These are phyloP conservation scores for Xylaria flabelliformis DNA, from an alignment of 495 filamentous ascomycete genomes.

Conservation along the genomic window DNA sequence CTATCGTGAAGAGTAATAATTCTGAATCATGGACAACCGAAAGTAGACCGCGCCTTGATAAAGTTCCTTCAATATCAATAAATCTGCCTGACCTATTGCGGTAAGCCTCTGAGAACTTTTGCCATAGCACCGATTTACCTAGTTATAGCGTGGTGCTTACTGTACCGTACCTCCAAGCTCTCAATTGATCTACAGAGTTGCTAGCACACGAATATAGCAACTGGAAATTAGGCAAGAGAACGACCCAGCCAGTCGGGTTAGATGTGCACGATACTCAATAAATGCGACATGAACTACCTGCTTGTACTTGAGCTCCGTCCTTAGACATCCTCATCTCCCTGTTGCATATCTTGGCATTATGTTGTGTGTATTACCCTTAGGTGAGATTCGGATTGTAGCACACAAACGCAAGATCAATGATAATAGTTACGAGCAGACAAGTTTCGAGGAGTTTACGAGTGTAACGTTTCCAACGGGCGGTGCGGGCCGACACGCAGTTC, in stretches of 20 bases:
- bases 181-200: not conserved
- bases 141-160: constrained; percentile 11
- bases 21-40: not conserved
- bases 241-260: constrained; percentile 17
- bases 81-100: not conserved
- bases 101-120: constrained; percentile 9
- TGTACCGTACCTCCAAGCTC: not conserved
- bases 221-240: not conserved
- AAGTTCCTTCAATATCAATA: not conserved
- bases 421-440: not conserved
- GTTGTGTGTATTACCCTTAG: not conserved
- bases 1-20: not conserved
- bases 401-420: not conserved
- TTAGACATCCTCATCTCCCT: not conserved
- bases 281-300: not conserved
- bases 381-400: not conserved
- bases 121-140: not conserved
- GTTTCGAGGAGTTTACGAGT: constrained; percentile 1
- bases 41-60: not conserved
- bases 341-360: not conserved
- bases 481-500: constrained; percentile 19
- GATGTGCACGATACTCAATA: not conserved
- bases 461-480: constrained; percentile 14
- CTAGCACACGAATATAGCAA: not conserved
- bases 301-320: not conserved